phyloP scores from a whole-genome alignment of 1,284 basidiomycete genomes.

The Ustilago curta region DNA sequence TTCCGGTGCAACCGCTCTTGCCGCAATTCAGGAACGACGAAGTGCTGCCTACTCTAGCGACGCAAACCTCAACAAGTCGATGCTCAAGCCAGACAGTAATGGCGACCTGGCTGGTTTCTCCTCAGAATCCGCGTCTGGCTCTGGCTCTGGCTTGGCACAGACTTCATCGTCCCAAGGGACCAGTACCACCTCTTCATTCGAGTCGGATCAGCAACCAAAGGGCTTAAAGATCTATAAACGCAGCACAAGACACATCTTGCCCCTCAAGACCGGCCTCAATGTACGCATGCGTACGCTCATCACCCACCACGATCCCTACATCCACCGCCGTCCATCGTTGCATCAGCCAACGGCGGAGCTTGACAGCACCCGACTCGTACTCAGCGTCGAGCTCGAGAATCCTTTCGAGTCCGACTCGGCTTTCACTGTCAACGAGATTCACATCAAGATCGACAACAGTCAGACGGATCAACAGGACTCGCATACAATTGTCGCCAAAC shows the following conservation, averaged over 20 bases:
- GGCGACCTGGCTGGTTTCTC: slow-evolving; percentile 37
- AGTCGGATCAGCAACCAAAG: neutral
- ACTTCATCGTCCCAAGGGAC: slow-evolving; percentile 4
- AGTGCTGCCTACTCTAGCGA: slow-evolving; percentile 16
- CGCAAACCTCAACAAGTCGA: slow-evolving; percentile 3
- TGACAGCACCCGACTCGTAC: slow-evolving; percentile 29
- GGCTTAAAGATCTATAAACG: slow-evolving; percentile 43
- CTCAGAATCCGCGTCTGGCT: neutral
- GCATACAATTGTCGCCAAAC: slow-evolving; percentile 9
- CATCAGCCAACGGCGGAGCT: slow-evolving; percentile 11
- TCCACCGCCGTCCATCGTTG: slow-evolving; percentile 10
- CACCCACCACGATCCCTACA: slow-evolving; percentile 21
- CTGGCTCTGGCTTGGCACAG: neutral
- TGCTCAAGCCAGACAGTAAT: slow-evolving; percentile 23
- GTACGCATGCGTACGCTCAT: slow-evolving; percentile 55
- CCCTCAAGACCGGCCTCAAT: slow-evolving; percentile 43
- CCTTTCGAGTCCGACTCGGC: slow-evolving; percentile 26
- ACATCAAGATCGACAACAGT: slow-evolving; percentile 23
- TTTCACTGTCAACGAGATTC: slow-evolving; percentile 32
- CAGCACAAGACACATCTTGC: slow-evolving; percentile 31
- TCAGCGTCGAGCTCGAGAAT: slow-evolving; percentile 57
- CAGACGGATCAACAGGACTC: slow-evolving; percentile 3
- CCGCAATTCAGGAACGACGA: slow-evolving; percentile 24
- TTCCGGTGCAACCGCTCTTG: slow-evolving; percentile 32
- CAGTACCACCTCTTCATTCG: neutral